These are phyloP conservation scores for Thermomucor indicae-seudaticae DNA, from an alignment of 371 early-diverging fungal genomes.

Conservation along the genomic window DNA sequence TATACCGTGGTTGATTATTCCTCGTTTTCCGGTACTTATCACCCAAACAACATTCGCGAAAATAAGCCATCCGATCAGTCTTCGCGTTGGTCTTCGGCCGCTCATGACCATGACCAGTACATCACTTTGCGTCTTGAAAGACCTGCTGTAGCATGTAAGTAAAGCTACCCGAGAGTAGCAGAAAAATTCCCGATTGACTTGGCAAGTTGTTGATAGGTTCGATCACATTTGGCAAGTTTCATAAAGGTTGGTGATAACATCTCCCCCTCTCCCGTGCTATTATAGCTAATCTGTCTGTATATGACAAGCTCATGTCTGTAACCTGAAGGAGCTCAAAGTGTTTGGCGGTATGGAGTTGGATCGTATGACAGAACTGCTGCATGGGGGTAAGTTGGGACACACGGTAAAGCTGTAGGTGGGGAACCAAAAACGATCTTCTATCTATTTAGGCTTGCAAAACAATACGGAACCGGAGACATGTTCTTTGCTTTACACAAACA, in stretches of 20 bases:
- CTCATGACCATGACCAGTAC: conserved; percentile 81
- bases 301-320: conserved; percentile 87
- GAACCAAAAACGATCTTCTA: background rate
- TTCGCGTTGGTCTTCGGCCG: conserved; percentile 82
- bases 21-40: conserved; percentile 71
- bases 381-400: conserved; percentile 69
- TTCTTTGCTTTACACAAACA: conserved; percentile 38
- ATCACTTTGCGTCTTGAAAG: conserved; percentile 71
- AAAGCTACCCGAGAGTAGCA: conserved; percentile 1
- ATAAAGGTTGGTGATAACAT: conserved; percentile 74
- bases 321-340: conserved; percentile 94
- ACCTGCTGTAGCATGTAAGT: conserved; percentile 69
- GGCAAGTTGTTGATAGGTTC: conserved; percentile 41
- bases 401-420: too few species aligned
- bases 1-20: conserved; percentile 66
- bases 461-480: conserved; percentile 91
- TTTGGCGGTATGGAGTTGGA: conserved; percentile 78
- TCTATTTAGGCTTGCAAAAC: conserved; percentile 71
- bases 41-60: conserved; percentile 72
- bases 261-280: too few species aligned
- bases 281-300: conserved; percentile 36
- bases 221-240: conserved; percentile 95
- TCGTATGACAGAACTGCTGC: conserved; percentile 83
- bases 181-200: conserved; percentile 1
- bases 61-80: conserved; percentile 75